These are phyloP conservation scores for Kazachstania psychrophila DNA, from an alignment of 805 yeast genomes.

Conservation along the genomic window DNA sequence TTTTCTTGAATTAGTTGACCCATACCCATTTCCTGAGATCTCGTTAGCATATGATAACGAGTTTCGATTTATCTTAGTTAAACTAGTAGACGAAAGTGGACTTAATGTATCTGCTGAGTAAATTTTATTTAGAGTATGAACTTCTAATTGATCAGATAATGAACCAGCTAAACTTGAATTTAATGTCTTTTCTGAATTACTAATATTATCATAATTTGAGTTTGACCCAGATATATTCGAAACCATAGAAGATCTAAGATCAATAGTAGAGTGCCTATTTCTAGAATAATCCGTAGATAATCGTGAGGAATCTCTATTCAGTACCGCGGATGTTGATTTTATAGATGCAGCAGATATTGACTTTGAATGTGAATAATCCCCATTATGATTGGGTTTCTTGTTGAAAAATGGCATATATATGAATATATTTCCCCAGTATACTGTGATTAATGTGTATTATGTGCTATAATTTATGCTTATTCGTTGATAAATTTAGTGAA, in stretches of 20 bases:
- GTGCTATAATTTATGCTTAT: too few relatives aligned
- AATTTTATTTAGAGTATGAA: conserved; percentile 3
- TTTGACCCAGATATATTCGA: conserved; percentile 2
- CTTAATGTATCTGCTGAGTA: neutral
- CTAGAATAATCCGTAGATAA: neutral
- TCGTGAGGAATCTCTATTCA: neutral
- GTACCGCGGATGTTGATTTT: neutral
- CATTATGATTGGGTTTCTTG: neutral
- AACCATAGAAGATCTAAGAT: neutral
- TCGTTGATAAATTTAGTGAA: too few relatives aligned
- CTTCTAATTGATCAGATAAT: conserved; percentile 5
- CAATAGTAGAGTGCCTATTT: neutral
- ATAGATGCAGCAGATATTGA: neutral
- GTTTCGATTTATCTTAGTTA: too few relatives aligned
- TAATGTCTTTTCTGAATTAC: neutral
- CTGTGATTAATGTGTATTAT: too few relatives aligned
- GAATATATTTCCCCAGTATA: too few relatives aligned
- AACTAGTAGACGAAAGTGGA: neutral
- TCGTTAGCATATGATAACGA: too few relatives aligned
- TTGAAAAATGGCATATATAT: too few relatives aligned
- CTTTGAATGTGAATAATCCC: neutral
- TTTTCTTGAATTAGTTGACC: too few relatives aligned
- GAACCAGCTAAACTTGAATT: neutral
- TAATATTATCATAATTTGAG: neutral
- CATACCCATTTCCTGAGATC: too few relatives aligned